These are phyloP conservation scores for Ceratocystis ficicola DNA, from an alignment of 2,329 filamentous ascomycete species.

Conservation along the genomic window DNA sequence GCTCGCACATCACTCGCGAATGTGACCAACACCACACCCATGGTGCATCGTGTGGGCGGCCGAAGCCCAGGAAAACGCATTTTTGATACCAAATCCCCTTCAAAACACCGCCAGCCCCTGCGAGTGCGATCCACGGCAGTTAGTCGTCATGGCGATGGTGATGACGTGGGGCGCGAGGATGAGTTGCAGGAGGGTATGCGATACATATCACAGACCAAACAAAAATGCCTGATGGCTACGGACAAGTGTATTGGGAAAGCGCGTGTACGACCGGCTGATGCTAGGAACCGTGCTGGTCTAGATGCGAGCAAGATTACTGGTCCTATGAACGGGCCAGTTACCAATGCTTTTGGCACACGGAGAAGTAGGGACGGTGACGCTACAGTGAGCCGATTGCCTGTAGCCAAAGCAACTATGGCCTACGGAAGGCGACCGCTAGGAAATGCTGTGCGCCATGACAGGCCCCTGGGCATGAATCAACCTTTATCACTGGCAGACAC, in stretches of 20 bases:
- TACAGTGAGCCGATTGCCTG: not conserved
- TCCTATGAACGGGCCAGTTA: conserved; percentile 17
- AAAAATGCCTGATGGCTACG: conserved; percentile 43
- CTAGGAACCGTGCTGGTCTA: not conserved
- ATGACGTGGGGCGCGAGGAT: conserved; percentile 51
- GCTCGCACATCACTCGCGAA: conserved; percentile 7
- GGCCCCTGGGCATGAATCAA: not conserved
- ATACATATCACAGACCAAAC: conserved; percentile 78
- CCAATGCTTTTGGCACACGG: not conserved
- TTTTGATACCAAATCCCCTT: conserved; percentile 16
- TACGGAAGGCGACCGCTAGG: not conserved
- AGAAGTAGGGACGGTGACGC: not conserved
- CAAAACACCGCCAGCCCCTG: conserved; percentile 18
- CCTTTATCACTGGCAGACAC: not conserved
- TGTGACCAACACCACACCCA: conserved; percentile 13
- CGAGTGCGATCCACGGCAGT: not conserved
- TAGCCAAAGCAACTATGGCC: not conserved
- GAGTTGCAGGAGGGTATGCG: conserved; percentile 69
- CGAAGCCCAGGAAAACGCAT: conserved; percentile 14
- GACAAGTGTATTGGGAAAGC: conserved; percentile 14
- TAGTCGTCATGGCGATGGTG: conserved; percentile 33
- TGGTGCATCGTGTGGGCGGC: conserved; percentile 1
- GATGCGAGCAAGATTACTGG: not conserved
- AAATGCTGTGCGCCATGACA: not conserved
- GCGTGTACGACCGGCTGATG: not conserved